Base-by-base conservation (phyloP, 2,329 filamentous ascomycete genomes). In the Didymella pomorum region DNA sequence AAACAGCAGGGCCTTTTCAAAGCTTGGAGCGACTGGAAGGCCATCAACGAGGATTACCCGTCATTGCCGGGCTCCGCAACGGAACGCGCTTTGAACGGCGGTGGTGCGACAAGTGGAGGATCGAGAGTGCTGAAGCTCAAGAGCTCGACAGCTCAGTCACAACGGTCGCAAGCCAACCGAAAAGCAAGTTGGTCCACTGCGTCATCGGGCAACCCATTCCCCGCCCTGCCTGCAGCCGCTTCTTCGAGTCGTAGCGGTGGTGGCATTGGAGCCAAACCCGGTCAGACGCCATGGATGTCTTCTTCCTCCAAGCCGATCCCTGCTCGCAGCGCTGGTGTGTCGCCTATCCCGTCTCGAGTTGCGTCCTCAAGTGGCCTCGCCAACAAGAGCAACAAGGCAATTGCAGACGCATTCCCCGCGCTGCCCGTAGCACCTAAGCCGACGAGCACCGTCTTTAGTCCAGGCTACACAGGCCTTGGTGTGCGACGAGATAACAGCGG, bases 1-100 rank as follows among this genome's bases (percentile, higher is more conserved):
- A 97, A 96, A 73, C 87, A 87, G 1, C 88, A 89, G 51, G 83
- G 81, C 0, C 80, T 99, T 3, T 85, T 93, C 25, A 89, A 89
- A 69, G 92, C 93, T 1, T 97, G 94, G 93, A 92, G 92, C 67
- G 91, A 97, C 77, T 97, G 94, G 92, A 91, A 92, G 45, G 93
- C 93, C 35, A 95, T 96, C 78, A 96, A 96, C 66, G 93, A 97
- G 77, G 93, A 97, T 74, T 98, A 97, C 67, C 94, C 94, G 0
- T 92, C 91, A 1, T 81, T 98, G 0, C 93, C 94, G 1, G 89
- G 90, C 0, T 84, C 82, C 44, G 84, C 82, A 46, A 77, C 79
- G 23, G 78, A 77, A 16, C 76, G 66, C 21, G 74, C 75, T 68
- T 74, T 75, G 33, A 78, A 76, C 56, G 78, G 71, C 16, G 71